A percentile compares a stretch with the other conserved stretches of the same genome.
Conservation (phyloP, 176 grass and related monocot genomes). For the Musa itinerans region DNA sequence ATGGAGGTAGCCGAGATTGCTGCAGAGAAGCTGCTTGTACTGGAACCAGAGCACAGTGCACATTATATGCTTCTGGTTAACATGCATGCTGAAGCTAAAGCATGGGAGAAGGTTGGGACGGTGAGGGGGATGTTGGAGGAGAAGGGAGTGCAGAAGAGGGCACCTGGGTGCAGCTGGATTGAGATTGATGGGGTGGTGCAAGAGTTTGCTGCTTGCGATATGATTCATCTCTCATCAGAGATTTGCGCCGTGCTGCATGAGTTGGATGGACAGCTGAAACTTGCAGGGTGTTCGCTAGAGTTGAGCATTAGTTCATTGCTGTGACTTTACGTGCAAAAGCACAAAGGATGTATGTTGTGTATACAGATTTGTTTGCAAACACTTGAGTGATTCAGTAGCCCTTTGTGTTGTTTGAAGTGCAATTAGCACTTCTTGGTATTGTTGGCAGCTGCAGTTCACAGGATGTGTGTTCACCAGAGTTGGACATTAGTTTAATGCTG, state of each 20-base stretch:
- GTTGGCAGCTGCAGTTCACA: too few relatives aligned
- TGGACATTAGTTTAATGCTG: too few relatives aligned
- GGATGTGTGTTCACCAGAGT: too few relatives aligned
- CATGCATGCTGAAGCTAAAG: conserved; percentile 10
- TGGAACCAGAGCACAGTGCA: conserved; percentile 17
- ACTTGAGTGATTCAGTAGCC: neutral
- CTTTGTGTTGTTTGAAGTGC: too few relatives aligned
- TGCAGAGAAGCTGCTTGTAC: conserved; percentile 7
- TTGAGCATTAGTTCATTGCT: neutral
- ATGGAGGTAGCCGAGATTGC: conserved; percentile 5
- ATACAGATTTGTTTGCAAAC: too few relatives aligned
- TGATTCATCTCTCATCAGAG: conserved; percentile 2
- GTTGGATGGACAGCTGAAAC: conserved; percentile 10
- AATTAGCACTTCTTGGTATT: too few relatives aligned
- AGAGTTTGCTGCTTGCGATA: conserved; percentile 19
- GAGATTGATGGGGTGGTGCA: conserved; percentile 9
- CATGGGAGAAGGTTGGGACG: conserved; percentile 12
- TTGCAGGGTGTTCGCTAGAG: conserved; percentile 10
- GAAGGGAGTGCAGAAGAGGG: conserved; percentile 16
- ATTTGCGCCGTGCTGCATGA: conserved; percentile 4
- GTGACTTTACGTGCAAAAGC: neutral
- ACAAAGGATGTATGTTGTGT: neutral
- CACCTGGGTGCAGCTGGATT: conserved; percentile 13
- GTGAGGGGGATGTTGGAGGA: conserved; percentile 10
- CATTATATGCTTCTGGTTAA: conserved; percentile 22